Conservation (phyloP, 768 basidiomycete genomes). For the Antrodiella citrinella region DNA sequence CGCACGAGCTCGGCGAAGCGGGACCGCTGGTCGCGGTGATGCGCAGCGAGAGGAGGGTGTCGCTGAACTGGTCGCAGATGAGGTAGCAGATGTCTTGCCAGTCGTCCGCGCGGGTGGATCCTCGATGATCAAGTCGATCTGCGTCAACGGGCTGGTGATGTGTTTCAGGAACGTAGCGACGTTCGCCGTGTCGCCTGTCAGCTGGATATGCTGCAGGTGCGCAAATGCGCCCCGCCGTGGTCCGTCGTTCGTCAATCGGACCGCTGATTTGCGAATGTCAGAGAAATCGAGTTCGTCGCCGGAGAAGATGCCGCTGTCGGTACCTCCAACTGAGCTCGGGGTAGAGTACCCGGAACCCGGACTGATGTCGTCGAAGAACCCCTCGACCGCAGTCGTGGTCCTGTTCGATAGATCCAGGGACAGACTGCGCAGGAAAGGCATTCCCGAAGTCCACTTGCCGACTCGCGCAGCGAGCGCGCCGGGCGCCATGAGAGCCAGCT, state of each 20-base stretch:
- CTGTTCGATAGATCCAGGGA: constrained; percentile 68
- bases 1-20: constrained; percentile 78
- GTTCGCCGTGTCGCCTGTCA: constrained; percentile 65
- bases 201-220: constrained; percentile 48
- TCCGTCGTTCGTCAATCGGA: constrained; percentile 55
- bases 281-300: constrained; percentile 72
- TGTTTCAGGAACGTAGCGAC: constrained; percentile 68
- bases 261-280: constrained; percentile 61
- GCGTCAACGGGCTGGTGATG: constrained; percentile 53
- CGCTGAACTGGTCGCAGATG: constrained; percentile 54
- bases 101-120: constrained; percentile 70
- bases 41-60: constrained; percentile 50
- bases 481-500: constrained; percentile 59
- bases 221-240: constrained; percentile 49
- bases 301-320: constrained; percentile 73
- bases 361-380: constrained; percentile 67
- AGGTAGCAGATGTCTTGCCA: constrained; percentile 66
- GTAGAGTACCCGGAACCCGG: constrained; percentile 62
- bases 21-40: constrained; percentile 62
- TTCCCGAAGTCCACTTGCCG: constrained; percentile 65
- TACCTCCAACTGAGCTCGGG: constrained; percentile 58
- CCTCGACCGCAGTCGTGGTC: constrained; percentile 63
- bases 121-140: constrained; percentile 69
- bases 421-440: constrained; percentile 53
- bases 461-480: constrained; percentile 63